Evolutionary conservation across 2,329 filamentous ascomycete genomes (phyloP).

Genomic region (Epichloe gansuensis): DNA sequence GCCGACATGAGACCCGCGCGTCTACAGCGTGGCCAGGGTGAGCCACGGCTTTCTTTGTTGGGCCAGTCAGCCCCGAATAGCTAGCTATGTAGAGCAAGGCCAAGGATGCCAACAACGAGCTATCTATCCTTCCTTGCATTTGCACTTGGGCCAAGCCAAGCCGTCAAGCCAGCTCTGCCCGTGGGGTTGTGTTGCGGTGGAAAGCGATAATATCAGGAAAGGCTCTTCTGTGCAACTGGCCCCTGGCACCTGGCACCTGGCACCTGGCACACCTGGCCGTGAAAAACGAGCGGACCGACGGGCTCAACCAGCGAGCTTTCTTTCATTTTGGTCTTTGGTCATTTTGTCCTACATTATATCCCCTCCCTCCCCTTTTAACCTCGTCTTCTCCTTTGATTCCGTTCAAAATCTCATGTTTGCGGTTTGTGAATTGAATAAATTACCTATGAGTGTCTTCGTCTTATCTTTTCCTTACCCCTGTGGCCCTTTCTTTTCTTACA

Average conservation of each 20-base stretch:
- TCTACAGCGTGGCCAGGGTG: background rate
- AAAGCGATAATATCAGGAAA: background rate
- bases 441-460: too few relatives aligned
- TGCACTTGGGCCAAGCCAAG: background rate
- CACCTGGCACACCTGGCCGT: background rate
- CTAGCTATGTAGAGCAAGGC: background rate
- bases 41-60: background rate
- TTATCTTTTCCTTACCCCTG: background rate
- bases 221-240: background rate
- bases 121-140: background rate
- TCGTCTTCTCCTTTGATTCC: background rate
- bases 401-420: background rate
- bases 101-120: background rate
- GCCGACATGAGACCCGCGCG: background rate
- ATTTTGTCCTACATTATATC: too few relatives aligned
- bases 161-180: background rate
- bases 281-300: background rate
- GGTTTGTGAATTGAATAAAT: background rate
- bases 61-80: background rate
- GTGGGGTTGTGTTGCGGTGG: background rate
- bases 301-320: background rate
- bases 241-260: background rate
- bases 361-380: background rate
- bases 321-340: background rate
- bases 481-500: background rate